Percentiles rank a stretch among this genome's conserved stretches.
Evolutionary conservation across 1,284 basidiomycete species (phyloP).

Genomic region (Apiotrichum montevideense): DNA sequence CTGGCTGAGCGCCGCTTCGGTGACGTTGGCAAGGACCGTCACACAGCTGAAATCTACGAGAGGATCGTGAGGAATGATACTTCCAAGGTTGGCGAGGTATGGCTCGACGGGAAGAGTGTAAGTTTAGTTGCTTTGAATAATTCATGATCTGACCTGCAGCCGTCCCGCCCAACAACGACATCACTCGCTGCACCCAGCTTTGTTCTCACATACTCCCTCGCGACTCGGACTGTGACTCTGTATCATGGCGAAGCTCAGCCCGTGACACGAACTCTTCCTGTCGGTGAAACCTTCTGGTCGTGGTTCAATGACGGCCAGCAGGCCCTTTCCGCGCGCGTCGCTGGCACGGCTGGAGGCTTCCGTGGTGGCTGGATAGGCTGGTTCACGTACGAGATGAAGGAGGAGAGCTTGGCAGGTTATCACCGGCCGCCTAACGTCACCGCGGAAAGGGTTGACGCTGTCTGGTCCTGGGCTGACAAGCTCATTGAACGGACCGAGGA

Average conservation of each 20-base stretch:
- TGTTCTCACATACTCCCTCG: slow-evolving; percentile 40
- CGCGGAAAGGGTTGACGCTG: slow-evolving; percentile 33
- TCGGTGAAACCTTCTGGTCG: slow-evolving; percentile 40
- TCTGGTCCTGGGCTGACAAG: slow-evolving; percentile 46
- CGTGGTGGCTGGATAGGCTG: slow-evolving; percentile 52
- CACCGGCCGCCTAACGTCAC: slow-evolving; percentile 27
- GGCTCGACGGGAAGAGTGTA: slow-evolving; percentile 50
- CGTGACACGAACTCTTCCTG: slow-evolving; percentile 10
- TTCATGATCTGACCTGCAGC: slow-evolving; percentile 35
- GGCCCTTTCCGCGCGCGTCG: slow-evolving; percentile 9
- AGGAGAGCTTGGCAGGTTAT: slow-evolving; percentile 48
- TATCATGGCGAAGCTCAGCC: slow-evolving; percentile 19
- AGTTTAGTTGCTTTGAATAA: slow-evolving; percentile 6
- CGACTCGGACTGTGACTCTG: slow-evolving; percentile 26
- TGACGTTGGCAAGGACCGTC: slow-evolving; percentile 13
- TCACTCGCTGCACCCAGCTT: slow-evolving; percentile 39
- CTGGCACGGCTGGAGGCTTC: slow-evolving; percentile 30
- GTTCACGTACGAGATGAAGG: slow-evolving; percentile 55
- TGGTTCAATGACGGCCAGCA: slow-evolving; percentile 36
- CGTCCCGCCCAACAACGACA: slow-evolving; percentile 38
- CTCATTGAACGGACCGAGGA: slow-evolving; percentile 45
- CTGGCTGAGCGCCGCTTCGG: slow-evolving; percentile 27
- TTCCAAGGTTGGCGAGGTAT: slow-evolving; percentile 46
- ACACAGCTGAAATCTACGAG: slow-evolving; percentile 47
- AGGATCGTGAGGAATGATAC: slow-evolving; percentile 31